These are phyloP conservation scores for Asclepias syriaca DNA, from an alignment of 257 asterid genomes.

Conservation along the genomic window DNA sequence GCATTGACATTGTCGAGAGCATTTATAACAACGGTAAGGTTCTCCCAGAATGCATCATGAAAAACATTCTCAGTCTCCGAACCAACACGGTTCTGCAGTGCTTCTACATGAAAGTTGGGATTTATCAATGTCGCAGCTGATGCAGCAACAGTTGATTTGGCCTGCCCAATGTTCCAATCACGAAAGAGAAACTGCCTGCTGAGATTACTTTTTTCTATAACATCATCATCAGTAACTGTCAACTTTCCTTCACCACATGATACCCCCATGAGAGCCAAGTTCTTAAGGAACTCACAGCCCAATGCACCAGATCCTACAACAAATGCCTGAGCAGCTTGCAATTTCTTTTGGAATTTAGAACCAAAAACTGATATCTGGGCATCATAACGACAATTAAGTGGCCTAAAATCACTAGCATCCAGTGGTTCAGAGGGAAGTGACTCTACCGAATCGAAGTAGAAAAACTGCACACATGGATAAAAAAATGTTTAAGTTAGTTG, in stretches of 20 bases:
- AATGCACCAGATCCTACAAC: constrained; percentile 95
- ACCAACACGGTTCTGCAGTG: constrained; percentile 92
- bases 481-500: neutral
- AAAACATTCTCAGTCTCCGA: constrained; percentile 84
- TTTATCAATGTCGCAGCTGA: constrained; percentile 69
- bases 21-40: constrained; percentile 63
- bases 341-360: constrained; percentile 70
- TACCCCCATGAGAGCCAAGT: constrained; percentile 90
- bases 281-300: constrained; percentile 90
- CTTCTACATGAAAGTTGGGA: constrained; percentile 56
- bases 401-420: constrained; percentile 63
- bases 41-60: constrained; percentile 85
- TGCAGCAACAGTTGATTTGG: constrained; percentile 93
- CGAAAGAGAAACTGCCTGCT: constrained; percentile 94
- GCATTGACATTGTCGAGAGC: constrained; percentile 96
- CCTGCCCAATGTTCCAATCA: constrained; percentile 94
- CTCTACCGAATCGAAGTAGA: constrained; percentile 85
- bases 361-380: constrained; percentile 95
- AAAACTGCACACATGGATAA: constrained; percentile 52
- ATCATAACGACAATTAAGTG: constrained; percentile 84
- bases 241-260: constrained; percentile 68
- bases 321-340: constrained; percentile 74
- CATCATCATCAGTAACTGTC: constrained; percentile 88
- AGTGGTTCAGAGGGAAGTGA: constrained; percentile 79
- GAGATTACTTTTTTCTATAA: constrained; percentile 91